These are phyloP conservation scores for Xylariaceae sp. DNA, from an alignment of 2,329 filamentous ascomycete genomes.

Conservation along the genomic window DNA sequence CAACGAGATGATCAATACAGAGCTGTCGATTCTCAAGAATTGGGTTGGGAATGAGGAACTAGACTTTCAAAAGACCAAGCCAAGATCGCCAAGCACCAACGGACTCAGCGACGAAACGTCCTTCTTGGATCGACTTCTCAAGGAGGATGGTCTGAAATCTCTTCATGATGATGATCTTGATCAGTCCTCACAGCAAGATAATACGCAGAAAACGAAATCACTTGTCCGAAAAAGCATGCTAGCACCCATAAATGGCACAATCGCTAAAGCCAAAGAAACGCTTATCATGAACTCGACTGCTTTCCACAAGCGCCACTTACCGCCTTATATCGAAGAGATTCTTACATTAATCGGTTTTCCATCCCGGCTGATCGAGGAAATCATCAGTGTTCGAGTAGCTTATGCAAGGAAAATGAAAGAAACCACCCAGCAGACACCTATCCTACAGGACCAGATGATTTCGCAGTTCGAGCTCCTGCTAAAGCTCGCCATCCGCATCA, in stretches of 20 bases:
- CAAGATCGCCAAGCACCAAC: conserved; percentile 62
- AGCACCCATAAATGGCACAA: conserved; percentile 75
- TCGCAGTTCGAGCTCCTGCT: conserved; percentile 91
- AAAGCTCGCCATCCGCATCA: conserved; percentile 87
- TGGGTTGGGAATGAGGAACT: conserved; percentile 97
- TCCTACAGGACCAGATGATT: conserved; percentile 98
- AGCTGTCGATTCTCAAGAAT: conserved; percentile 83
- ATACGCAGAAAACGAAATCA: conserved; percentile 35
- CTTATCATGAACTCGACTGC: conserved; percentile 80
- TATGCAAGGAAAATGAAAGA: conserved; percentile 97
- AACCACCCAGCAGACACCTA: conserved; percentile 81
- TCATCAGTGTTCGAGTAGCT: conserved; percentile 84
- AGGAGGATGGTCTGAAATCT: conserved; percentile 91
- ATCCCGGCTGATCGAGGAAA: conserved; percentile 90
- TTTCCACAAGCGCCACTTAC: conserved; percentile 85
- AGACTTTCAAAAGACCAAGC: conserved; percentile 76
- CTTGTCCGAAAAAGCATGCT: conserved; percentile 68
- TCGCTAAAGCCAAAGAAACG: conserved; percentile 88
- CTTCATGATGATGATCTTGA: conserved; percentile 73
- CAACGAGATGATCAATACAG: conserved; percentile 91
- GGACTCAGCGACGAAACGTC: conserved; percentile 85
- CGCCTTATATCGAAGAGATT: conserved; percentile 94
- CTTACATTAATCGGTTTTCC: conserved; percentile 97
- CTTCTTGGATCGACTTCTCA: conserved; percentile 90
- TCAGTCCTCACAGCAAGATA: conserved; percentile 29